Base-by-base conservation (phyloP, 2,329 filamentous ascomycete genomes). In the Myriangium duriaei region DNA sequence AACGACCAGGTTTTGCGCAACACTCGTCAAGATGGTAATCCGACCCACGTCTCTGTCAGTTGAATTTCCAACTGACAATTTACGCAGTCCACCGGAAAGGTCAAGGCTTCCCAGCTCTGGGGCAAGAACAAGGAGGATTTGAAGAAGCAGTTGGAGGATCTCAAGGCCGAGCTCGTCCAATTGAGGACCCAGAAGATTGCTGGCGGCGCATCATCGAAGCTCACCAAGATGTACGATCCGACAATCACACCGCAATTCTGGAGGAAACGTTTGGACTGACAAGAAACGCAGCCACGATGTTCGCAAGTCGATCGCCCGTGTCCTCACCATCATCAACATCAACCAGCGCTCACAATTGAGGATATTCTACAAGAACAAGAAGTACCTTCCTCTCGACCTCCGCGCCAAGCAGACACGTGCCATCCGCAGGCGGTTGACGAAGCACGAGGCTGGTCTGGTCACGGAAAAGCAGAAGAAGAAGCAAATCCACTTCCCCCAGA, bases 311-410 rank as follows among this genome's bases (percentile, higher is more conserved):
- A 95, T 98, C 69, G 92, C 91, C 62, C 87, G 88, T 63, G 84
- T 95, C 69, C 80, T 98, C 59, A 98, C 91, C 68, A 77, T 98
- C 73, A 94, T 98, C 80, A 98, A 96, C 78, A 81, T 86, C 70
- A 96, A 93, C 79, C 91, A 98, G 76, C 82, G 92, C 67, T 75
- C 85, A 54, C 87, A 96, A 73, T 85, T 98, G 60, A 86, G 87
- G 59, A 76, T 96, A 54, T 96, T 96, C 82, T 98, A 98, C 80
- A 92, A 94, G 78, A 82, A 81, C 80, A 96, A 96, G 84, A 96
- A 95, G 77, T 95, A 95, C 78, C 71, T 86, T 50, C 91, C 91
- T 51, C 85, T 98, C 65, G 92, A 98, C 68, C 87, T 98, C 73
- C 84, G 91, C 69, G 69, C 86, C 64, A 96, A 96, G 83, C 79